Evolutionary conservation across 2,329 filamentous ascomycete genomes (phyloP).

Genomic region (Colletotrichum sp.): DNA sequence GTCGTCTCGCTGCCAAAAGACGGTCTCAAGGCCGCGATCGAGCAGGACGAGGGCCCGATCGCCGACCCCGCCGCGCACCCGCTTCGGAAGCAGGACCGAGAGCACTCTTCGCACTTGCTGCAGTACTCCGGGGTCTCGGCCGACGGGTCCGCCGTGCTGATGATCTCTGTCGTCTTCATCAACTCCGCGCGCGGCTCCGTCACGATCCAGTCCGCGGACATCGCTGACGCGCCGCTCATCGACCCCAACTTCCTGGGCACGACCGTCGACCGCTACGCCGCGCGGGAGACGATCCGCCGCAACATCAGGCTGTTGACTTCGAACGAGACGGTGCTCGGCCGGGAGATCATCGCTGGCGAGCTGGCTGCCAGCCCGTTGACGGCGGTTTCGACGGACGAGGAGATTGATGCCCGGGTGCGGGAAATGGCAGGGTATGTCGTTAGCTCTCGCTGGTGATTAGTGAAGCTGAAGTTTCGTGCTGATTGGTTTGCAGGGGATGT

Average conservation of each 20-base stretch:
- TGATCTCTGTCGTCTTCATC: constrained; percentile 11
- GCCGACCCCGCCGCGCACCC: constrained; percentile 32
- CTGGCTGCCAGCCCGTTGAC: constrained; percentile 22
- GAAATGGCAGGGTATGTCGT: constrained; percentile 17
- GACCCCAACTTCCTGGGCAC: constrained; percentile 36
- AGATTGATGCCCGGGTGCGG: constrained; percentile 30
- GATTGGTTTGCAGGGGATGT: constrained; percentile 23
- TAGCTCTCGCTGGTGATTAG: constrained; percentile 24
- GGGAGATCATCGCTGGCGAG: constrained; percentile 25
- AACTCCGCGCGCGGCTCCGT: constrained; percentile 32
- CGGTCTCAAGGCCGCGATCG: constrained; percentile 33
- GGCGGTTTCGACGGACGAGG: constrained; percentile 27
- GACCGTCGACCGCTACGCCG: constrained; percentile 31
- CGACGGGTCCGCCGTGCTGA: not conserved
- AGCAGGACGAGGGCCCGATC: constrained; percentile 36
- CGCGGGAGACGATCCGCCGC: constrained; percentile 28
- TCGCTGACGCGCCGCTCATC: constrained; percentile 25
- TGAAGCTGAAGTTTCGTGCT: not conserved
- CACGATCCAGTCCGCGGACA: constrained; percentile 23
- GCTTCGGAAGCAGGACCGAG: constrained; percentile 30
- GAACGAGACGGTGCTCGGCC: constrained; percentile 11
- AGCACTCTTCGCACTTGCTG: not conserved
- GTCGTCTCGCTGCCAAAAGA: constrained; percentile 31
- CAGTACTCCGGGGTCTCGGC: not conserved
- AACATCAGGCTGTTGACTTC: constrained; percentile 21